A percentile compares a stretch with the other conserved stretches of the same genome.
These are phyloP conservation scores for Chrysoporthe puriensis DNA, from an alignment of 2,329 filamentous ascomycete genomes.

Conservation along the genomic window DNA sequence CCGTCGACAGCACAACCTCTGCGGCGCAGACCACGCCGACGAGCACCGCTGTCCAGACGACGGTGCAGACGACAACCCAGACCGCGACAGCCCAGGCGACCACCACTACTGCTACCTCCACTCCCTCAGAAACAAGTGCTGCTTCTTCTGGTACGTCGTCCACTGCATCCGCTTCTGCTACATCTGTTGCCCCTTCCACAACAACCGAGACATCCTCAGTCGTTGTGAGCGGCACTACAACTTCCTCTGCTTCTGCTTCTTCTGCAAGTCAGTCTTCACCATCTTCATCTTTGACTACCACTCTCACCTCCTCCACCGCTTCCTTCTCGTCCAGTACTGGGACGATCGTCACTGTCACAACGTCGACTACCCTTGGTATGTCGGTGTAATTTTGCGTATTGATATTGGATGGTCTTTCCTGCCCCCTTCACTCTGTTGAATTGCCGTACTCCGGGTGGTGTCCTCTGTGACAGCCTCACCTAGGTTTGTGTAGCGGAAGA, in stretches of 20 bases:
- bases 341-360: conserved; percentile 6
- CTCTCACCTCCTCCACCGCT: conserved; percentile 12
- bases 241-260: conserved; percentile 28
- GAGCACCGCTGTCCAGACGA: conserved; percentile 30
- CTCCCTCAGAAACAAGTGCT: conserved; percentile 26
- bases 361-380: conserved; percentile 23
- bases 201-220: conserved; percentile 35
- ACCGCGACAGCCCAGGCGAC: conserved; percentile 33
- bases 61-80: conserved; percentile 33
- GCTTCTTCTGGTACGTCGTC: conserved; percentile 38
- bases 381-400: conserved; percentile 7
- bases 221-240: conserved; percentile 29
- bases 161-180: conserved; percentile 26
- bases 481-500: neutral
- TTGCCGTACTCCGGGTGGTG: neutral
- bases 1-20: conserved; percentile 24
- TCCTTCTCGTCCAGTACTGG: conserved; percentile 22
- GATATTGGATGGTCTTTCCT: neutral
- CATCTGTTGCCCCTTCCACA: conserved; percentile 32
- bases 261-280: conserved; percentile 31
- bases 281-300: conserved; percentile 31
- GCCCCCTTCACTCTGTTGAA: neutral
- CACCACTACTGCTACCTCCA: conserved; percentile 31
- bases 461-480: neutral
- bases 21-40: conserved; percentile 31